Conservation (phyloP, 1,284 basidiomycete species). For the Cystobasidium pallidum region DNA sequence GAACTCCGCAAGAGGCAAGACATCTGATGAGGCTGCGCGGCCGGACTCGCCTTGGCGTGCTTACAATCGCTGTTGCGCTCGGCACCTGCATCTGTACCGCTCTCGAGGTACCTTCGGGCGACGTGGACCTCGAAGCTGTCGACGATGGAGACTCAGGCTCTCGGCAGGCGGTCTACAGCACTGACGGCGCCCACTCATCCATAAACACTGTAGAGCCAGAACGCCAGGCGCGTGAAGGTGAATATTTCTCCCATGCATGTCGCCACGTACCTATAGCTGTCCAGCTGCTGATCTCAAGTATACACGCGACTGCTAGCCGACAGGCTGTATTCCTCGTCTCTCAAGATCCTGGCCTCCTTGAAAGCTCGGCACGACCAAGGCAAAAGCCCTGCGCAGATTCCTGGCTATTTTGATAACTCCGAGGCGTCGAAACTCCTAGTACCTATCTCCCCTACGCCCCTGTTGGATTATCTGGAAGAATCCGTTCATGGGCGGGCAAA, state of each 20-base stretch:
- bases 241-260: background rate
- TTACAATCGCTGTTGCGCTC: background rate
- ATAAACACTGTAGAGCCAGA: background rate
- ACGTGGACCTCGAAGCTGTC: slow-evolving; percentile 5
- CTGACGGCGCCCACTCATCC: background rate
- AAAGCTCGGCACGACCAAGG: slow-evolving; percentile 8
- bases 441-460: slow-evolving; percentile 34
- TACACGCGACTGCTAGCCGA: slow-evolving; percentile 18
- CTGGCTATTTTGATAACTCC: slow-evolving; percentile 2
- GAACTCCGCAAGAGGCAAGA: background rate
- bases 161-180: background rate
- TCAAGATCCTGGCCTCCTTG: slow-evolving; percentile 34
- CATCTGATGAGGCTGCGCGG: background rate
- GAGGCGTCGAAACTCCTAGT: slow-evolving; percentile 28
- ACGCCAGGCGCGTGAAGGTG: slow-evolving; percentile 21
- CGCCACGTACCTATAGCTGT: background rate
- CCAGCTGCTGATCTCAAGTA: background rate
- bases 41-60: background rate
- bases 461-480: slow-evolving; percentile 43
- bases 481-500: slow-evolving; percentile 8
- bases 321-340: slow-evolving; percentile 27
- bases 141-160: slow-evolving; percentile 15
- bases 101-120: background rate
- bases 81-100: background rate
- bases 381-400: background rate